These are phyloP conservation scores for Fusarium chaquense DNA, from an alignment of 2,329 filamentous ascomycete genomes.

Conservation along the genomic window DNA sequence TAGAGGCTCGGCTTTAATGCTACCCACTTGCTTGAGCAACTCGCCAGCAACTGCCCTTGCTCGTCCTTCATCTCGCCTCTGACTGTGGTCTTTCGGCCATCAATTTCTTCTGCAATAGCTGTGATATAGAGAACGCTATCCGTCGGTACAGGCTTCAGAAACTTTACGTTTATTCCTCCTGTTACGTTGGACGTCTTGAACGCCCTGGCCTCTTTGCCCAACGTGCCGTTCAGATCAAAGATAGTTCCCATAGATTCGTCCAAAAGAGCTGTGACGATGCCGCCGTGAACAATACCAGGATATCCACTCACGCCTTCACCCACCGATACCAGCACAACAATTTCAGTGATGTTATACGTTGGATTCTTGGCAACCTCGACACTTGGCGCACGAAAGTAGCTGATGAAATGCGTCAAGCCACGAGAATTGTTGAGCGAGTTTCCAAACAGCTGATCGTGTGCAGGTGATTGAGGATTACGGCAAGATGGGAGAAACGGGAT, in stretches of 20 bases:
- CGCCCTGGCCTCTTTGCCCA: constrained; percentile 49
- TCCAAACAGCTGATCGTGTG: constrained; percentile 54
- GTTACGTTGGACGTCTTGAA: constrained; percentile 52
- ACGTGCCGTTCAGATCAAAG: constrained; percentile 52
- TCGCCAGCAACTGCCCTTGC: constrained; percentile 49
- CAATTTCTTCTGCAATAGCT: constrained; percentile 49
- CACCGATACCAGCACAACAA: constrained; percentile 51
- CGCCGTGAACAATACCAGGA: constrained; percentile 53
- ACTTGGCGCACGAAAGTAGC: constrained; percentile 50
- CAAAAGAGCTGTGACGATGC: constrained; percentile 52
- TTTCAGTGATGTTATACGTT: constrained; percentile 45
- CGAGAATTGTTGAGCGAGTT: constrained; percentile 48
- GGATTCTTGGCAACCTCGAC: constrained; percentile 43
- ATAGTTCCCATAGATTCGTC: constrained; percentile 55
- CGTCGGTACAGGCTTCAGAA: constrained; percentile 50
- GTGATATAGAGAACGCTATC: constrained; percentile 50
- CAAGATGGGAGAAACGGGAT: constrained; percentile 53
- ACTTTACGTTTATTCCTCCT: constrained; percentile 52
- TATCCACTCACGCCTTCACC: constrained; percentile 53
- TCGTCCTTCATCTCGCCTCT: constrained; percentile 49
- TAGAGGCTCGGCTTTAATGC: constrained; percentile 50
- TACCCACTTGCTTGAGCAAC: constrained; percentile 51
- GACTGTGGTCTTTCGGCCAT: constrained; percentile 53
- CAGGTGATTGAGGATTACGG: constrained; percentile 47
- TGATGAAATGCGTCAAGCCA: constrained; percentile 52